Conservation (phyloP, 2,329 filamentous ascomycete species). For the Cladosporium sp. region DNA sequence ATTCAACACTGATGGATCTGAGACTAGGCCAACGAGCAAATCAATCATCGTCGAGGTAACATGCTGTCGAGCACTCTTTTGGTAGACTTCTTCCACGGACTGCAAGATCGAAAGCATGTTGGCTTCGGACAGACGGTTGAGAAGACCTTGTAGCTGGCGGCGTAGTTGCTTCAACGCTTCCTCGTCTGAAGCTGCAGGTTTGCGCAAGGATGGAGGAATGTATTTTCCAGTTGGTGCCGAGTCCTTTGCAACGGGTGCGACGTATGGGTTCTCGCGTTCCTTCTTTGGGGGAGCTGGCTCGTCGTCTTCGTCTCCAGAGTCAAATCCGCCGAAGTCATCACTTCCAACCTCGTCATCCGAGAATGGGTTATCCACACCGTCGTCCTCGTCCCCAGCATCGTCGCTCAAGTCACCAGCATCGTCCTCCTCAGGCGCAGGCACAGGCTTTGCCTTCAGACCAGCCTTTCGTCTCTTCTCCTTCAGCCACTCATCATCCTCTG, state of each 20-base stretch:
- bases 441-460: slow-evolving; percentile 18
- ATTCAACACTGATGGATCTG: slow-evolving; percentile 69
- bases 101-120: slow-evolving; percentile 80
- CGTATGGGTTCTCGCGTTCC: slow-evolving; percentile 78
- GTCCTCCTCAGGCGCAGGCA: slow-evolving; percentile 22
- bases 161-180: slow-evolving; percentile 66
- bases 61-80: slow-evolving; percentile 76
- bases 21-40: slow-evolving; percentile 71
- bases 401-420: slow-evolving; percentile 21
- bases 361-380: slow-evolving; percentile 31
- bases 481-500: slow-evolving; percentile 59
- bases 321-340: slow-evolving; percentile 26
- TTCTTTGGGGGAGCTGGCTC: slow-evolving; percentile 35
- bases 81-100: slow-evolving; percentile 79
- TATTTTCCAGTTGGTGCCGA: slow-evolving; percentile 62
- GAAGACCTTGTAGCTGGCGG: slow-evolving; percentile 76
- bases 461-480: slow-evolving; percentile 54
- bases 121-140: slow-evolving; percentile 89
- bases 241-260: slow-evolving; percentile 57
- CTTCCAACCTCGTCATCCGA: slow-evolving; percentile 31
- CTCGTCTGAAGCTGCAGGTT: slow-evolving; percentile 56
- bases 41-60: slow-evolving; percentile 78
- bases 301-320: slow-evolving; percentile 33
- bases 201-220: slow-evolving; percentile 77
- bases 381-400: slow-evolving; percentile 38